Evolutionary conservation across 1,284 basidiomycete species (phyloP).

Genomic region (Mycena citricolor): DNA sequence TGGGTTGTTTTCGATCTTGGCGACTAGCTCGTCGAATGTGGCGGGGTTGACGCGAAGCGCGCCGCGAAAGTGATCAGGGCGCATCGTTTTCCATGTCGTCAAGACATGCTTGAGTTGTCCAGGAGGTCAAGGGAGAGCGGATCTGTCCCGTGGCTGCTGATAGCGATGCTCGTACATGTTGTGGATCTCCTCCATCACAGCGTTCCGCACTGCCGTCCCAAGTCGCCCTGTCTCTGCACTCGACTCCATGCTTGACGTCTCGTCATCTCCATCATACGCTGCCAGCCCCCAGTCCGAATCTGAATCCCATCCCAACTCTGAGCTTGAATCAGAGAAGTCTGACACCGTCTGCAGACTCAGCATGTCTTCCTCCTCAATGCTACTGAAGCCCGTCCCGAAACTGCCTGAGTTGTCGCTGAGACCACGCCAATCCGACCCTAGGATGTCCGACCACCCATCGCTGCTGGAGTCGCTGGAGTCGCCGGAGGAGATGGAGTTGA

Average conservation of each 20-base stretch:
- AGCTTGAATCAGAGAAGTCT: neutral
- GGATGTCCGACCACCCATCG: slow-evolving; percentile 10
- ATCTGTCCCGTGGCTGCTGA: slow-evolving; percentile 5
- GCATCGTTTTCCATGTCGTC: neutral
- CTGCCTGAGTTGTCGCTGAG: neutral
- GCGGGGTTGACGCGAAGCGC: slow-evolving; percentile 27
- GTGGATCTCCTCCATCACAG: slow-evolving; percentile 3
- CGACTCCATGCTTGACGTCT: neutral
- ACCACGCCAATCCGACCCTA: slow-evolving; percentile 9
- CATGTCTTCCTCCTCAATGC: neutral
- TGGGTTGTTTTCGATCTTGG: slow-evolving; percentile 24
- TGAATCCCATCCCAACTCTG: neutral
- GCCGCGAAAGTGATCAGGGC: slow-evolving; percentile 23
- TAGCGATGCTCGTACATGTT: slow-evolving; percentile 19
- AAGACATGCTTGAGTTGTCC: slow-evolving; percentile 9
- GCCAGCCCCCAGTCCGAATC: slow-evolving; percentile 1
- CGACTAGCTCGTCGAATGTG: slow-evolving; percentile 29
- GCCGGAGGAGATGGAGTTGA: too few relatives aligned
- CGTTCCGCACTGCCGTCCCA: neutral
- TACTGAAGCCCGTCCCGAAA: neutral
- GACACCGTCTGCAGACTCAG: neutral
- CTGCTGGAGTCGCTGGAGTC: neutral
- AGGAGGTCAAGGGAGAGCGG: slow-evolving; percentile 7
- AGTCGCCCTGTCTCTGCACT: neutral
- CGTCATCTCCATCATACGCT: slow-evolving; percentile 1